Percentiles rank a stretch among this genome's conserved stretches.
phyloP scores from a whole-genome alignment of 768 basidiomycete species.

The Coprinopsis cinerea region DNA sequence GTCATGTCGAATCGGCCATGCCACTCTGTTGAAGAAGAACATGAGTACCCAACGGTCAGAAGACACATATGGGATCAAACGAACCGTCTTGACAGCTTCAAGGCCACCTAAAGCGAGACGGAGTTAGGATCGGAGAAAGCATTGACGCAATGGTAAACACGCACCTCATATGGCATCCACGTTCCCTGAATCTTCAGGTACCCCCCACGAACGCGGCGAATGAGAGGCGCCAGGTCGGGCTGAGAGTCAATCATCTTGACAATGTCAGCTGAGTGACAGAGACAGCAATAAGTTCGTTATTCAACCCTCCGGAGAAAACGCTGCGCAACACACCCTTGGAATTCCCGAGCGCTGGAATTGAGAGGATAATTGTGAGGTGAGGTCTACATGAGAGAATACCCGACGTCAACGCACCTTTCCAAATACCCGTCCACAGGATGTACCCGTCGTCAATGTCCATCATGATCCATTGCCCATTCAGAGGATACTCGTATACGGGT shows the following conservation, averaged over 20 bases:
- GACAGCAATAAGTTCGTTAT: constrained; percentile 7
- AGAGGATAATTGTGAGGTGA: constrained; percentile 8
- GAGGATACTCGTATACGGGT: constrained; percentile 85
- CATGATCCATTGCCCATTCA: constrained; percentile 92
- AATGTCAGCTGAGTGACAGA: constrained; percentile 61
- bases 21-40: constrained; percentile 48
- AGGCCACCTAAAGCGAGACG: constrained; percentile 53
- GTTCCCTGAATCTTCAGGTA: constrained; percentile 92
- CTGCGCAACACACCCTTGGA: constrained; percentile 63
- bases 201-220: constrained; percentile 80
- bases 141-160: constrained; percentile 17
- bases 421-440: constrained; percentile 89
- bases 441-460: constrained; percentile 94
- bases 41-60: constrained; percentile 12
- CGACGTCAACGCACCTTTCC: constrained; percentile 62
- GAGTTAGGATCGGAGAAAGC: constrained; percentile 3
- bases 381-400: constrained; percentile 1
- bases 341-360: constrained; percentile 66
- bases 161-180: constrained; percentile 89
- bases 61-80: constrained; percentile 21
- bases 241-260: constrained; percentile 91
- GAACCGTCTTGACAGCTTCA: constrained; percentile 73
- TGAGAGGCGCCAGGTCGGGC: constrained; percentile 76
- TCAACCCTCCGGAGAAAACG: neutral
- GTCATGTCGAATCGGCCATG: constrained; percentile 84